Conservation (phyloP, 129 eudicot genomes). For the Helianthus annuus region HanXRQr2.0-SUNRISE NC_035438.2:56577153-56577652, state of each 20-base stretch:
- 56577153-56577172: too few relatives aligned
- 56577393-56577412: constrained; percentile 20
- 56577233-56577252: too few relatives aligned
- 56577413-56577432: constrained; percentile 33
- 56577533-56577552: constrained; percentile 36
- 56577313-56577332: too few relatives aligned
- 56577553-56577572: constrained; percentile 15
- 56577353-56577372: constrained; percentile 11
- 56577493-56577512: constrained; percentile 44
- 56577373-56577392: constrained; percentile 29
- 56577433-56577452: constrained; percentile 28
- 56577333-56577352: too few relatives aligned
- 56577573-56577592: constrained; percentile 21
- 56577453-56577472: constrained; percentile 47
- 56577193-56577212: too few relatives aligned
- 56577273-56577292: too few relatives aligned
- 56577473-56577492: constrained; percentile 60
- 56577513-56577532: constrained; percentile 44
- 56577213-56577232: too few relatives aligned
- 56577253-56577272: too few relatives aligned
- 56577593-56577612: constrained; percentile 36
- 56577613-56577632: constrained; percentile 24
- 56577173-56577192: too few relatives aligned
- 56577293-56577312: too few relatives aligned
- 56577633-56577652: constrained; percentile 27